These are phyloP conservation scores for Suillus weaverae DNA, from an alignment of 768 basidiomycete species.

Conservation along the genomic window DNA sequence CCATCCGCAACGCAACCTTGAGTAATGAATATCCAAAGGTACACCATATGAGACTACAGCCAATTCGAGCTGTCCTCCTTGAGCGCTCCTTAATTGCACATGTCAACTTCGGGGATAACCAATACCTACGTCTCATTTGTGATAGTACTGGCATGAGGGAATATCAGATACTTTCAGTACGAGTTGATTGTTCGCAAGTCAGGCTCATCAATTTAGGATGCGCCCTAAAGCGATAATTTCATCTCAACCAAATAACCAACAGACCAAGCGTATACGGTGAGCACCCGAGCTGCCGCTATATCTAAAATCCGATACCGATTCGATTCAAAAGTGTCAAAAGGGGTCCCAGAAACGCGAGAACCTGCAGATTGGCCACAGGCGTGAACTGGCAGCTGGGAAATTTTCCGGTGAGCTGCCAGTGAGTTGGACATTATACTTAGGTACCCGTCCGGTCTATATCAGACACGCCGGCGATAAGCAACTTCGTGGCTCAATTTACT, in stretches of 20 bases:
- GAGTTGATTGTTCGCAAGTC: not conserved
- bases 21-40: not conserved
- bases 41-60: not conserved
- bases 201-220: not conserved
- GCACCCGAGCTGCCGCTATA: not conserved
- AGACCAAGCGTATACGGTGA: not conserved
- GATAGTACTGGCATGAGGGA: not conserved
- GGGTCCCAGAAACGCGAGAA: not conserved
- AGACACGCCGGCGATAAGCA: slow-evolving; percentile 1
- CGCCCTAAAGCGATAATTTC: not conserved
- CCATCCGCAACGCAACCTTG: not conserved
- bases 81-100: not conserved
- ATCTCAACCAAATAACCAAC: not conserved
- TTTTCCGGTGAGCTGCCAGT: not conserved
- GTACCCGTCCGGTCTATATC: not conserved
- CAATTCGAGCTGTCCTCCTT: too few species aligned
- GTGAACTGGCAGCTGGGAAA: not conserved
- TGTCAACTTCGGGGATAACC: too few species aligned
- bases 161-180: not conserved
- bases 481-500: not conserved
- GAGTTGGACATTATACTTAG: not conserved
- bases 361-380: not conserved
- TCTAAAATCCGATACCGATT: not conserved
- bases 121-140: not conserved
- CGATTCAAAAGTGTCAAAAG: not conserved